phyloP scores from a whole-genome alignment of 495 filamentous ascomycete genomes.

The Sordaria brevicollis region DNA sequence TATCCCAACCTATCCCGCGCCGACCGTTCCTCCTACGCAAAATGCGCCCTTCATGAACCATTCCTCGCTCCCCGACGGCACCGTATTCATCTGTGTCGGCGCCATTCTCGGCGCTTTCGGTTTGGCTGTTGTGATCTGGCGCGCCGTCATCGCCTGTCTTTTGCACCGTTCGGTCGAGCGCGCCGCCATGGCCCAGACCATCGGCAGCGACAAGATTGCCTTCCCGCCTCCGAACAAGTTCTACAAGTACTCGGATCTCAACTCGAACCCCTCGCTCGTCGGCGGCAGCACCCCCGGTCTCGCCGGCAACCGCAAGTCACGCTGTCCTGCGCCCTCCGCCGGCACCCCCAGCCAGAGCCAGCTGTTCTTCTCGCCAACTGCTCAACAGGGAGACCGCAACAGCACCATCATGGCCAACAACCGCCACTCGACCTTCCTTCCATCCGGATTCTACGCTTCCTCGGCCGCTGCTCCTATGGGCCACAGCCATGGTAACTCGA shows the following conservation, averaged over 20 bases:
- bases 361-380: slow-evolving; percentile 93
- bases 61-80: slow-evolving; percentile 84
- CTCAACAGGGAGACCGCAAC: slow-evolving; percentile 31
- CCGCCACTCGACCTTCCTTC: slow-evolving; percentile 63
- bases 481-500: slow-evolving; percentile 35
- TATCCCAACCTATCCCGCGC: slow-evolving; percentile 43
- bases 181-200: slow-evolving; percentile 61
- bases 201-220: slow-evolving; percentile 49
- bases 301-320: slow-evolving; percentile 23
- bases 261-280: slow-evolving; percentile 51
- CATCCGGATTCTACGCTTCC: slow-evolving; percentile 86
- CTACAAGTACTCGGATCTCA: slow-evolving; percentile 47
- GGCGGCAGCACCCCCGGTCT: slow-evolving; percentile 30
- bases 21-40: slow-evolving; percentile 68
- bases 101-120: slow-evolving; percentile 76
- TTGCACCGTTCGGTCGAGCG: slow-evolving; percentile 80
- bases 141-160: slow-evolving; percentile 80
- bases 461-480: slow-evolving; percentile 31
- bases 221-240: slow-evolving; percentile 43
- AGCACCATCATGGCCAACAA: slow-evolving; percentile 36
- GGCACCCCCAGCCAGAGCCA: slow-evolving; percentile 40
- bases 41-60: slow-evolving; percentile 92
- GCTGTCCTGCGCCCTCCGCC: slow-evolving; percentile 31
- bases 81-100: slow-evolving; percentile 91
- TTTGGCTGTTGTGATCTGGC: slow-evolving; percentile 73